Percentiles rank a stretch among this genome's conserved stretches.
Conservation (phyloP, 2,329 filamentous ascomycete species). For the Fragosphaeria purpurea region DNA sequence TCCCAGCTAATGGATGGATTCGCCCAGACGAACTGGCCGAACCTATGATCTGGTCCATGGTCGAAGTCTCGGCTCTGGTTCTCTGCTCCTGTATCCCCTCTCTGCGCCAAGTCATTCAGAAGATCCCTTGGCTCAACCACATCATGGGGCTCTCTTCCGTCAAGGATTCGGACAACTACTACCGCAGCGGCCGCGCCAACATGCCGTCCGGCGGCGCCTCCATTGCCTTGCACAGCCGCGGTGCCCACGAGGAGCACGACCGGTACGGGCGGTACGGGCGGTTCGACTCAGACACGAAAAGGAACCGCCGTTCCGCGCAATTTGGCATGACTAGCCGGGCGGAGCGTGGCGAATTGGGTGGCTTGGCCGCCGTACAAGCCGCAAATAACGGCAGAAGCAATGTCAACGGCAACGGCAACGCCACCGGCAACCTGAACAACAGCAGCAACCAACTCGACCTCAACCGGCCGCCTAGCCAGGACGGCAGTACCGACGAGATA, state of each 20-base stretch:
- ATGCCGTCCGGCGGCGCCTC: neutral
- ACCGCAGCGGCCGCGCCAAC: neutral
- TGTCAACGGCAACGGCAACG: too few species aligned
- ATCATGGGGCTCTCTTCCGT: slow-evolving; percentile 6
- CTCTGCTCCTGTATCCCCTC: slow-evolving; percentile 13
- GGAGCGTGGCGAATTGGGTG: neutral
- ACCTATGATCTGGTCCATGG: slow-evolving; percentile 12
- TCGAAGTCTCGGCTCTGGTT: slow-evolving; percentile 11
- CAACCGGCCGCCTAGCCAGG: slow-evolving; percentile 3
- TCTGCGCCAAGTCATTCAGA: slow-evolving; percentile 6
- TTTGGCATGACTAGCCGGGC: slow-evolving; percentile 2
- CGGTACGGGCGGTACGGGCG: neutral
- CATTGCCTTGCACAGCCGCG: neutral
- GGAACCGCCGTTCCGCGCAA: neutral
- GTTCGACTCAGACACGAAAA: too few species aligned
- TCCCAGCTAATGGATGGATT: too few species aligned
- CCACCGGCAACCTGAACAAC: too few species aligned
- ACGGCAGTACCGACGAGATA: slow-evolving; percentile 7
- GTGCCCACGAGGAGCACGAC: neutral
- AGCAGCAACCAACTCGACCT: neutral
- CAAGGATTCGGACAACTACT: neutral
- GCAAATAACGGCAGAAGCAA: too few species aligned
- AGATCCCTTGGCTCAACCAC: slow-evolving; percentile 7
- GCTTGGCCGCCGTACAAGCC: too few species aligned
- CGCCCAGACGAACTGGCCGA: slow-evolving; percentile 1